phyloP scores from a whole-genome alignment of 257 asterid species.

The Solanum boliviense region DNA sequence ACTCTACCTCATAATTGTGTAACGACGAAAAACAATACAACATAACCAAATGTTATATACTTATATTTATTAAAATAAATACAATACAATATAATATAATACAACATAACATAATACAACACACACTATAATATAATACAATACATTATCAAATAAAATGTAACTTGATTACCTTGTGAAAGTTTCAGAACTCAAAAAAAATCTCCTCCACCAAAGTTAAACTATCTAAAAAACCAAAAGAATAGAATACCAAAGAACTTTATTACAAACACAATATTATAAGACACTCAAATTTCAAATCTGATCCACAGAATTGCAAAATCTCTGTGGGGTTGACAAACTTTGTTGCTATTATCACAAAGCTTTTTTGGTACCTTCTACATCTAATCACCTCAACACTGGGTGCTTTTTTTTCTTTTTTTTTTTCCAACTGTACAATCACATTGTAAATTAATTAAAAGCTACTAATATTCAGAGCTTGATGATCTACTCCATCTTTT shows the following conservation, averaged over 20 bases:
- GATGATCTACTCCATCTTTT: slow-evolving; percentile 73
- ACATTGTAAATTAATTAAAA: not conserved
- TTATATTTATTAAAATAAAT: not conserved
- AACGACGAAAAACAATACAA: not conserved
- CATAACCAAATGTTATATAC: too few relatives aligned
- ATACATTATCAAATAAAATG: not conserved
- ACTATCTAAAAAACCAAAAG: not conserved
- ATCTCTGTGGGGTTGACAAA: not conserved
- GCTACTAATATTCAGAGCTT: slow-evolving; percentile 38
- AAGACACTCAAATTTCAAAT: not conserved
- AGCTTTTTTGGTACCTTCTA: not conserved
- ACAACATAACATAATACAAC: too few relatives aligned
- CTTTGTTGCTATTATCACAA: not conserved
- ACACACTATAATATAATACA: not conserved
- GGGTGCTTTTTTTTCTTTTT: slow-evolving; percentile 38
- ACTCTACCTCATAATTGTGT: too few relatives aligned
- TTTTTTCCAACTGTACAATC: slow-evolving; percentile 16
- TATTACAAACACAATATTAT: not conserved
- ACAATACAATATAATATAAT: not conserved
- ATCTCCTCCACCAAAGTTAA: not conserved
- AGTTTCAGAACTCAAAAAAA: not conserved
- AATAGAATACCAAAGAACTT: not conserved
- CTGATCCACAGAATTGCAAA: not conserved
- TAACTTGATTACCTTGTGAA: not conserved
- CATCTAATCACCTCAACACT: slow-evolving; percentile 34